These are phyloP conservation scores for Umbelopsis ramanniana DNA, from an alignment of 192 early-diverging fungal species.

Conservation along the genomic window DNA sequence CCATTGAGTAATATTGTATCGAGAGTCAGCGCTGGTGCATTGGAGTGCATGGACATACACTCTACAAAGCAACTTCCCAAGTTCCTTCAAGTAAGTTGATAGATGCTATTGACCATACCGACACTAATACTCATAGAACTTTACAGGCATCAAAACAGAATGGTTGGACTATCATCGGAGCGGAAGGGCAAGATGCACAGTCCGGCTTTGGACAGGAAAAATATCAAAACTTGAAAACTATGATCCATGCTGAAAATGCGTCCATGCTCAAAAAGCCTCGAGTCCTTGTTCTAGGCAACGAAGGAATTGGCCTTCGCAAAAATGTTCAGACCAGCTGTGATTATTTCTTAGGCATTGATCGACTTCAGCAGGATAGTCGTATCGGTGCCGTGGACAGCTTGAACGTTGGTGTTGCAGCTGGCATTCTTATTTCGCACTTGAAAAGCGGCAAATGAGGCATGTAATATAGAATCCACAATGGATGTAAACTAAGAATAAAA, in stretches of 20 bases:
- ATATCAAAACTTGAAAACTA: constrained; percentile 23
- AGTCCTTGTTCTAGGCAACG: constrained; percentile 69
- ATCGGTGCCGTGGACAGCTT: constrained; percentile 38
- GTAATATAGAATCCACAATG: background rate
- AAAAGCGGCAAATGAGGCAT: background rate
- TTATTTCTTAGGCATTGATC: constrained; percentile 59
- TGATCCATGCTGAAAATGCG: constrained; percentile 12
- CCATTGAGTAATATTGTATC: constrained; percentile 66
- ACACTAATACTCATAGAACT: constrained; percentile 18
- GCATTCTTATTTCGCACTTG: constrained; percentile 31
- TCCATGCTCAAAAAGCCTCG: constrained; percentile 29
- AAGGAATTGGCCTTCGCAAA: constrained; percentile 65
- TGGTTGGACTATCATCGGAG: constrained; percentile 57
- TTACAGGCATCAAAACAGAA: constrained; percentile 44
- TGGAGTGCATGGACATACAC: constrained; percentile 69
- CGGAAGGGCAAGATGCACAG: constrained; percentile 22
- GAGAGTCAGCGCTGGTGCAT: constrained; percentile 71
- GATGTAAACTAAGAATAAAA: background rate
- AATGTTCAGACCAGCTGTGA: constrained; percentile 60
- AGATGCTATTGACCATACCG: constrained; percentile 29
- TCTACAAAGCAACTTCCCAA: constrained; percentile 53
- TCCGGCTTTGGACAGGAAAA: background rate
- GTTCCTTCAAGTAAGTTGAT: constrained; percentile 56
- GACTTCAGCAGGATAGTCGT: background rate
- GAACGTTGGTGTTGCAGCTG: constrained; percentile 48